Conservation (phyloP, 495 filamentous ascomycete species). For the Pyrenula massariospora region DNA sequence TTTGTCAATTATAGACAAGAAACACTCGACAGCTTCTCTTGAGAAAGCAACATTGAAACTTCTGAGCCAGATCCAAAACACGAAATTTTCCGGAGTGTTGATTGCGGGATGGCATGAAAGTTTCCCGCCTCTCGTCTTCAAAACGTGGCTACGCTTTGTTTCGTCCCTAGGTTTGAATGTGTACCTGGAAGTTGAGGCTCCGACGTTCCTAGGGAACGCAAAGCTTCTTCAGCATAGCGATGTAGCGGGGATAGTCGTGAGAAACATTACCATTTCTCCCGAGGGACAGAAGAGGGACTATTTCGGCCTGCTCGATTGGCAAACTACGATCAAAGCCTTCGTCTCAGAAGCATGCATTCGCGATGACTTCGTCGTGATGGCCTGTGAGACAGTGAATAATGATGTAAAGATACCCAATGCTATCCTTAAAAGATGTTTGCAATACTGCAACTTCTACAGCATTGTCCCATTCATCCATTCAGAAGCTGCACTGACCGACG, state of each 20-base stretch:
- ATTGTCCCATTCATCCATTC: constrained; percentile 38
- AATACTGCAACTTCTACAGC: constrained; percentile 47
- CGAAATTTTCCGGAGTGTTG: constrained; percentile 32
- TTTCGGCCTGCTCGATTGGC: constrained; percentile 29
- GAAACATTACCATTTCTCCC: constrained; percentile 36
- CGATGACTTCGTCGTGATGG: constrained; percentile 28
- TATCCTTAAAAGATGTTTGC: constrained; percentile 36
- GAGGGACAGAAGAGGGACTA: constrained; percentile 37
- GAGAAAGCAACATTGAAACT: constrained; percentile 4
- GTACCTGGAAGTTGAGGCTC: constrained; percentile 37
- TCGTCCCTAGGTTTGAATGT: constrained; percentile 26
- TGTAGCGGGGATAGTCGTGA: constrained; percentile 32
- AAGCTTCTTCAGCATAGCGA: constrained; percentile 21
- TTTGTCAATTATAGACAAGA: not conserved
- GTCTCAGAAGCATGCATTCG: constrained; percentile 38
- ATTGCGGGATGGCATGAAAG: constrained; percentile 35
- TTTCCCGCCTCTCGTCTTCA: constrained; percentile 20
- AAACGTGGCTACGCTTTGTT: constrained; percentile 23
- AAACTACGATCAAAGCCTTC: constrained; percentile 38
- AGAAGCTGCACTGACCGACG: constrained; percentile 27
- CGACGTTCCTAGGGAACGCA: constrained; percentile 31
- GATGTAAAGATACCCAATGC: constrained; percentile 33
- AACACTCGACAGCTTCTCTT: not conserved
- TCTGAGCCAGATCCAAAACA: constrained; percentile 16
- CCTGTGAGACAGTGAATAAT: constrained; percentile 46